Evolutionary conservation across 73 alveolate species (phyloP), one percentile per base, ranked within the genome.

Genomic region (Strombidium stylifer): DNA sequence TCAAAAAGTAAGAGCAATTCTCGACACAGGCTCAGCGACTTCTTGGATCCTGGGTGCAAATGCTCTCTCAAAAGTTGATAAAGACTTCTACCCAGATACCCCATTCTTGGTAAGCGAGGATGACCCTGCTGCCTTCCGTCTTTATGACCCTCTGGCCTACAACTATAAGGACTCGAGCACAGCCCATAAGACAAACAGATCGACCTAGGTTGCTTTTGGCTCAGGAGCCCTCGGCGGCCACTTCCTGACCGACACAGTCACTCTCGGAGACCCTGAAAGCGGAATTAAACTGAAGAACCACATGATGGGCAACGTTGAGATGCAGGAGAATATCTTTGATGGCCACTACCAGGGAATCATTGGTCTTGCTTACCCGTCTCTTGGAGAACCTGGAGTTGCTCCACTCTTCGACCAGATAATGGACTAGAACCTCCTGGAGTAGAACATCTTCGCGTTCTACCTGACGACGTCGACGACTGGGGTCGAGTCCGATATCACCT

Each of bases 341-440:
- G 30, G 73, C 15, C 69, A 59, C 26, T 88, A 85, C 58, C 82
- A 76, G 69, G 97, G 93, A 16, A 85, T 88, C 42, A 76, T 88
- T 10, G 97, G 97, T 21, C 57, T 88, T 46, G 97, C 93, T 14
- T 88, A 75, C 68, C 94, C 94, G n/a, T 18, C 62, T 16, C 58
- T 88, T 85, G 81, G 90, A 37, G 82, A 86, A 18, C 30, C 16
- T 34, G 47, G 50, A 25, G 90, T 80, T 24, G 51, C 48, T 23
- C 93, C 93, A 10, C 36, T 88, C 12, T 67, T 88, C 32, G 97
- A 88, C 51, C 59, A 62, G 40, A 69, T 88, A 35, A 85, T 88
- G 48, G 36, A 70, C 35, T 46, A 80, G 45, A 66, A 72, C 40
- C 69, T 85, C 44, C 66, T 88, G 20, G 81, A 34, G 18, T 54